Percentiles rank a stretch among this genome's conserved stretches.
phyloP scores from a whole-genome alignment of 768 basidiomycete species.

The Mycena haematopus region DNA sequence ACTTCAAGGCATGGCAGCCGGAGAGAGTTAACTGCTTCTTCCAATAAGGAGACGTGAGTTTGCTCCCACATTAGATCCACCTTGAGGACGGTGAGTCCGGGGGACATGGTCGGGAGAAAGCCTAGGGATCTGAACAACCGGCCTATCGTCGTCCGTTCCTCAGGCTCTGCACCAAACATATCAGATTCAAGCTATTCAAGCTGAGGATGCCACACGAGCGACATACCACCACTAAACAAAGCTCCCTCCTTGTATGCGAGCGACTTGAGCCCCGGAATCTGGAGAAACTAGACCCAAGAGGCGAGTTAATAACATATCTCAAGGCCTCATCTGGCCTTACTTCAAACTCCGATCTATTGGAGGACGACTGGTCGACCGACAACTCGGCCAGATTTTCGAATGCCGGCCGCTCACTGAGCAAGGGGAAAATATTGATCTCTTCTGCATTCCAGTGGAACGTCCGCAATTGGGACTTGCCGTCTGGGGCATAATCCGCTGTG shows the following conservation, averaged over 20 bases:
- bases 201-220: constrained; percentile 11
- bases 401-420: constrained; percentile 16
- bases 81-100: constrained; percentile 12
- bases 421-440: constrained; percentile 3
- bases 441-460: constrained; percentile 8
- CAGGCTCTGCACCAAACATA: constrained; percentile 10
- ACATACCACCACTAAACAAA: constrained; percentile 2
- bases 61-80: not conserved
- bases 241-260: constrained; percentile 5
- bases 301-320: constrained; percentile 11
- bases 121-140: constrained; percentile 10
- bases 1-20: constrained; percentile 15
- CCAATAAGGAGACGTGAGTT: constrained; percentile 6
- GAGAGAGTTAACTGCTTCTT: constrained; percentile 11
- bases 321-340: constrained; percentile 14
- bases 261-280: constrained; percentile 15
- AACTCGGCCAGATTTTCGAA: constrained; percentile 14
- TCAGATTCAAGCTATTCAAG: constrained; percentile 14
- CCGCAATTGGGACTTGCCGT: constrained; percentile 15
- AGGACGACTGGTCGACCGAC: constrained; percentile 2
- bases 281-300: constrained; percentile 14
- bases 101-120: constrained; percentile 8
- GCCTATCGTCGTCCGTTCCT: constrained; percentile 9
- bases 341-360: constrained; percentile 15
- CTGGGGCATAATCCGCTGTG: constrained; percentile 15